Base-by-base conservation (phyloP, 2,329 filamentous ascomycete genomes). In the Aciculosporium take region DNA sequence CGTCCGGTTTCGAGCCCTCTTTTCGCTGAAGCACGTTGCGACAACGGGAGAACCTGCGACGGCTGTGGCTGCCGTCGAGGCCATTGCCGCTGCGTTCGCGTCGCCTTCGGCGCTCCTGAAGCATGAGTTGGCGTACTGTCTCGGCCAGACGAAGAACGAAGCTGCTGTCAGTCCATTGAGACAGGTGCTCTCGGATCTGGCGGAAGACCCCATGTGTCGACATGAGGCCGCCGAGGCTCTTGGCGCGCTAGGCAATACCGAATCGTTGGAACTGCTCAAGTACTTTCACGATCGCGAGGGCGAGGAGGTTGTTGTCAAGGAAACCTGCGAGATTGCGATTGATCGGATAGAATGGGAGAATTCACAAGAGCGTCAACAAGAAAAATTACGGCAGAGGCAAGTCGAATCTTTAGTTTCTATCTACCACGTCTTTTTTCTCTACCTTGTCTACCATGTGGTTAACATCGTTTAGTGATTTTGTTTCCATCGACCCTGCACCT, bases 281-380 rank as follows among this genome's bases (percentile, higher is more conserved):
- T 62, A 75, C 49, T 76, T 86, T 55, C 74, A 85, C 47, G 84
- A 95, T 57, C 77, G 85, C 48, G 63, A 70, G 47, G 76, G 74
- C 15, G 88, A 96, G 63, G 72, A 79, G 27, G 77, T 82, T 23
- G 83, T 87, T 30, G 79, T 98, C n/a, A 76, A 75, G 32, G 88
- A 98, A 70, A 98, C 91, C 1, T 98, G 91, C 59, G 91, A 98
- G 58, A 91, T 98, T 57, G 89, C 93, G 5, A 83, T 96, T 43
- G 88, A 87, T 54, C 77, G 91, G 50, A 93, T 98, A 55, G 73
- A 88, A 59, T 98, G 91, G 89, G 86, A 91, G 62, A 83, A 84
- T 53, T 84, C 81, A 2, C 74, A 81, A 53, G 69, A 75, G 53
- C 70, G 75, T 48, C 79, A 80, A 57, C 63, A 66, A 33, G 88